Evolutionary conservation across 2,329 filamentous ascomycete species (phyloP), one percentile per base, ranked within the genome.

Genomic region (Fusarium staphyleae): DNA sequence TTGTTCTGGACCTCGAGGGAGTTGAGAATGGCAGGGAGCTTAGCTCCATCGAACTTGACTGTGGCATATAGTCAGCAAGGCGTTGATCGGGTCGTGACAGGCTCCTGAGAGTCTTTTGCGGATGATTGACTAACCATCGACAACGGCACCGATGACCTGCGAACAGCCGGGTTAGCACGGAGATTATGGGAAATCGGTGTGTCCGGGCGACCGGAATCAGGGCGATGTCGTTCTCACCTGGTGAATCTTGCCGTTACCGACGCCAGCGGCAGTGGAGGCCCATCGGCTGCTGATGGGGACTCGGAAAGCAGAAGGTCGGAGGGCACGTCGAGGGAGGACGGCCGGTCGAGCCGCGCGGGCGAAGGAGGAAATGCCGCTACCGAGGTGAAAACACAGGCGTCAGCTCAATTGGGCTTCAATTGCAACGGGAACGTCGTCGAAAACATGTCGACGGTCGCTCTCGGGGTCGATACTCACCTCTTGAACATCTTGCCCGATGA

Each of bases 81-180:
- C 3, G 14, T 41, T 34, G 19, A 34, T 30, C 30, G 3, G 37
- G 9, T 49, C 12, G 39, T 37, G 16, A 18, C 19, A 55, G 56
- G 37, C 58, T 56, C 48, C 18, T 39, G 14, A 12, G 42, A 54
- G 55, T 30, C 56, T 56, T 46, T 56, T 49, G 18, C 28, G 32
- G 43, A 59, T 62, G 57, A 57, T 70, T 63, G 44, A 84, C 90
- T 82, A 84, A 96, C 91, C 92, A 82, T 98, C 95, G 72, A 98
- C 95, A 77, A 98, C 93, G 83, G 95, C 93, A 90, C 95, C 93
- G 82, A 97, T 97, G 79, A 97, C 93, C 82, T 92, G 81, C 76
- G 85, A 43, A 34, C 15, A 57, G n/a, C 62, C 50, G 45, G 42
- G 60, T 66, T 66, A 66, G 62, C 52, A 52, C 37, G 39, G 42